Conservation (phyloP, 73 alveolate species). For the Tetrahymena malaccensis region DNA sequence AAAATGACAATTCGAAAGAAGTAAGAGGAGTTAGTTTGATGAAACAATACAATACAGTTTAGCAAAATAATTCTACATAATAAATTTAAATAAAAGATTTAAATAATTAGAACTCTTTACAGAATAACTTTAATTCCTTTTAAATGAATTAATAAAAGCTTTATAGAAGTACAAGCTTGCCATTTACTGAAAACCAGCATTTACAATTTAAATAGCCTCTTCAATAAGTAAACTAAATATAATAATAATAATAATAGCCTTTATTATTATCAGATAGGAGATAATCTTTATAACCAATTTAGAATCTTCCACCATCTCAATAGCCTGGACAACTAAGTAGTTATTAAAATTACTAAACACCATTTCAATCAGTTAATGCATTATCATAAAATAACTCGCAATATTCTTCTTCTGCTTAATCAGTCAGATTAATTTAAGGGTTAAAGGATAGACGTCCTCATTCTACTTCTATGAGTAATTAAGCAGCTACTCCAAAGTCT, state of each 20-base stretch:
- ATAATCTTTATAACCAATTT: neutral
- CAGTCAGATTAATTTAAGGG: neutral
- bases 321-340: neutral
- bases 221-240: neutral
- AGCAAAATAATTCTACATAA: neutral
- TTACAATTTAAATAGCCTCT: neutral
- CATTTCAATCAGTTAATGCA: neutral
- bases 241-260: neutral
- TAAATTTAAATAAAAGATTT: neutral
- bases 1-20: neutral
- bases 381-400: neutral
- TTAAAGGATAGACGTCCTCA: neutral
- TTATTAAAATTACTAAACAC: neutral
- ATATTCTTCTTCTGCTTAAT: neutral
- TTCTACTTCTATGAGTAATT: neutral
- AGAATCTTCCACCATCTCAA: neutral
- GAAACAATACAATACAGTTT: neutral
- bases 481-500: neutral
- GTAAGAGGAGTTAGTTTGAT: neutral
- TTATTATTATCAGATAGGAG: neutral
- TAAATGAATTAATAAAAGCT: neutral
- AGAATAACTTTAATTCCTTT: neutral
- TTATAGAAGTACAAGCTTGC: neutral
- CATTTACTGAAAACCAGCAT: neutral
- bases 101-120: neutral